Base-by-base conservation (phyloP, 148 eudicot genomes). In the Camellia japonica region DNA sequence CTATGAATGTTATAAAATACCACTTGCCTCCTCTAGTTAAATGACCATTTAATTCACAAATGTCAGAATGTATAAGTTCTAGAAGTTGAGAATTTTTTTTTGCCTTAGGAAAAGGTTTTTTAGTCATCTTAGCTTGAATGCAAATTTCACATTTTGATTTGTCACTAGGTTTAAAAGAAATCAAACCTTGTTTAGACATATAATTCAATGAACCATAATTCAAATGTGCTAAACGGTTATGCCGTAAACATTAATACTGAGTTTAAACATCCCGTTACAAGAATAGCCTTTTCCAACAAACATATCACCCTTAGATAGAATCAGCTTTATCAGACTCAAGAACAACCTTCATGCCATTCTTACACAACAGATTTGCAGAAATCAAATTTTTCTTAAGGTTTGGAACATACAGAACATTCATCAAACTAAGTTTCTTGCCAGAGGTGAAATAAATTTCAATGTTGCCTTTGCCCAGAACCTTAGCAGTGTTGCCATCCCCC, bases 181-280 rank as follows among this genome's bases (percentile, higher is more conserved):
- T 77, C 8, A 77, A 46, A 52, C 62, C 61, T 65, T 65, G 44
- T 7, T 49, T 77, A 11, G 72, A 58, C 51, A 79, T 41, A 18
- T 7, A 61, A 54, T 54, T 46, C 8, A 55, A 49, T 4, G 41
- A 54, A 10, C 2, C 12, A 55, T 9, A 56, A 58, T 42, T 79
- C 0, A 10, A 5, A 69, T 68, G 64, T 55, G 41, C 76, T 73
- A 73, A 58, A 16, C 6, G 14, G 14, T 10, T 8, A 79, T 68
- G 64, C 75, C 64, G 56, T 13, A 68, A 79, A 12, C 61, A 72
- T 71, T 63, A 63, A 72, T 72, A 54, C 44, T 80, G 0, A 51
- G 15, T n/a, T 80, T 67, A 30, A 80, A 74, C 78, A 79, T 79
- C 13, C 59, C 60, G 60, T 71, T 70, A 79, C 58, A 14, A 3